These are phyloP conservation scores for Rhytidhysteron rufulum DNA, from an alignment of 2,329 filamentous ascomycete genomes.

Conservation along the genomic window DNA sequence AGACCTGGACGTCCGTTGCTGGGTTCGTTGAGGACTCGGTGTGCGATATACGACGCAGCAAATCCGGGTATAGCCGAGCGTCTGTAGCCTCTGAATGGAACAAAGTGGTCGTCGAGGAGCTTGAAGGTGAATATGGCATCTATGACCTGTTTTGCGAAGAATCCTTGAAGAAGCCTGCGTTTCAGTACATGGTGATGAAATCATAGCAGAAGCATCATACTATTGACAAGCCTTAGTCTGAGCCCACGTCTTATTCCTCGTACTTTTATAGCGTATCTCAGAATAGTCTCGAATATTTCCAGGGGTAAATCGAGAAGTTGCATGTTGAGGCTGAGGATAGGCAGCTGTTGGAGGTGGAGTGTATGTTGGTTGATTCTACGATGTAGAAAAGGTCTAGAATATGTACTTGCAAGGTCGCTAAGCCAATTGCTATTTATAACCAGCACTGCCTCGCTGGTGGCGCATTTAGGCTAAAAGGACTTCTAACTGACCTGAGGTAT, in stretches of 20 bases:
- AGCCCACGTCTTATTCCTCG: conserved; percentile 1
- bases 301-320: conserved; percentile 1
- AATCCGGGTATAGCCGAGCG: neutral
- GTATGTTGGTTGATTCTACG: no score
- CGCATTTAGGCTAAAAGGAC: no score
- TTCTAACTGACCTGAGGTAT: no score
- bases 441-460: no score
- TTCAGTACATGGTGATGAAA: neutral
- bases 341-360: no score
- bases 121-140: neutral
- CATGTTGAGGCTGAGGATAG: no score
- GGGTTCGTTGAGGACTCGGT: neutral
- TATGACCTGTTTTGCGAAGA: conserved; percentile 2
- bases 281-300: conserved; percentile 2
- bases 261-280: neutral
- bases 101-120: neutral
- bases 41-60: neutral
- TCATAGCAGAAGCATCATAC: neutral
- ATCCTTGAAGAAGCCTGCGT: neutral
- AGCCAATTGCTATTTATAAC: no score
- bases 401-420: no score
- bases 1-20: neutral
- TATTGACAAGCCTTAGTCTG: conserved; percentile 1
- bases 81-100: neutral
- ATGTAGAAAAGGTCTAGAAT: no score